Conservation (phyloP, 352 stramenopile species). For the Phytophthora citrophthora region DNA sequence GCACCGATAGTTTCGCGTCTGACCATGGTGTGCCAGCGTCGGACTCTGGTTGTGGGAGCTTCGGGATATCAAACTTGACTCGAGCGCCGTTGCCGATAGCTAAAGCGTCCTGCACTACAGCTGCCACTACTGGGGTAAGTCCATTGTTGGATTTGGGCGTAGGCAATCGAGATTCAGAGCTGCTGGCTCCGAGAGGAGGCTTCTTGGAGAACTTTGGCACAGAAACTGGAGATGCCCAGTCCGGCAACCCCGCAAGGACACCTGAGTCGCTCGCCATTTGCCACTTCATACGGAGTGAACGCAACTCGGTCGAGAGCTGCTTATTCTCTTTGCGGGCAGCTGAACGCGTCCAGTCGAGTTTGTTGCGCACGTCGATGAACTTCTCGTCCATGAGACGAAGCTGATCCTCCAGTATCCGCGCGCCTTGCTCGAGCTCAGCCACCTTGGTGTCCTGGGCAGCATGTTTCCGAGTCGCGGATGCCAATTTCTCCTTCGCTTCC, state of each 20-base stretch:
- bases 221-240: slow-evolving; percentile 46
- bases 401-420: slow-evolving; percentile 95
- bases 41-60: slow-evolving; percentile 67
- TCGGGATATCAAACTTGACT: slow-evolving; percentile 75
- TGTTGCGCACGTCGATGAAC: slow-evolving; percentile 96
- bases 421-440: slow-evolving; percentile 92
- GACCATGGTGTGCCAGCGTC: slow-evolving; percentile 75
- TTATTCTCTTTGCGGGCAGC: slow-evolving; percentile 88
- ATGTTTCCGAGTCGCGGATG: slow-evolving; percentile 80
- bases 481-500: slow-evolving; percentile 67
- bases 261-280: slow-evolving; percentile 71
- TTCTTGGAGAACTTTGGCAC: slow-evolving; percentile 40
- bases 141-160: slow-evolving; percentile 34
- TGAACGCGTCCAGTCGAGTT: slow-evolving; percentile 94
- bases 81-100: slow-evolving; percentile 35
- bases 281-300: slow-evolving; percentile 75
- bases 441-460: slow-evolving; percentile 87
- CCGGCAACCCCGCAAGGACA: slow-evolving; percentile 45
- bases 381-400: slow-evolving; percentile 97
- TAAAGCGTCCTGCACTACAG: slow-evolving; percentile 40
- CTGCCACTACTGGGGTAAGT: slow-evolving; percentile 25
- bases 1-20: slow-evolving; percentile 66
- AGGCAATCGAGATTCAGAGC: slow-evolving; percentile 58
- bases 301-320: slow-evolving; percentile 67
- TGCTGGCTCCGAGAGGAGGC: slow-evolving; percentile 47